Evolutionary conservation across 2,329 filamentous ascomycete species (phyloP).

Genomic region (Hymenoscyphus linearis): DNA sequence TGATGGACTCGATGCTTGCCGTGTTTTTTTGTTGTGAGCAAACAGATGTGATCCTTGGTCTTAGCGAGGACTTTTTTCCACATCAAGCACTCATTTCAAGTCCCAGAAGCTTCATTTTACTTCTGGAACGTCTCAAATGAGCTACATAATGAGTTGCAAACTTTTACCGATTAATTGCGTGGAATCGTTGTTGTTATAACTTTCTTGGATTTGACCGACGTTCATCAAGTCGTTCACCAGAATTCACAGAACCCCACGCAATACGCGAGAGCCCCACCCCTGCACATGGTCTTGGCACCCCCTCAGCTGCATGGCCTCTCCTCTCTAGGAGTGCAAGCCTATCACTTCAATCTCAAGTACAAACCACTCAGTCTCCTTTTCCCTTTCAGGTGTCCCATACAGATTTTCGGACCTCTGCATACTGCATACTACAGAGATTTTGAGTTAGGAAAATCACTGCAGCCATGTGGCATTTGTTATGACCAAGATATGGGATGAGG

Average conservation of each 20-base stretch:
- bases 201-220: not conserved
- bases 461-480: not conserved
- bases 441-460: not conserved
- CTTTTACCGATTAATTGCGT: not conserved
- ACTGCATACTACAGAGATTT: not conserved
- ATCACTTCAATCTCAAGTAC: not conserved
- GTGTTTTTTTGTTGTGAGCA: not conserved
- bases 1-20: not conserved
- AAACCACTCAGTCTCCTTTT: not conserved
- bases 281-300: not conserved
- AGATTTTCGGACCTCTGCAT: not conserved
- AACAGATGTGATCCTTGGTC: not conserved
- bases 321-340: not conserved
- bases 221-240: not conserved
- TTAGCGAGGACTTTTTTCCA: not conserved
- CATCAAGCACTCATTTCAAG: not conserved
- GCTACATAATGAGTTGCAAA: not conserved
- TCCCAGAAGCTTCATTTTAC: not conserved
- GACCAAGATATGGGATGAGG: not conserved
- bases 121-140: not conserved
- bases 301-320: not conserved
- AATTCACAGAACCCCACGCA: not conserved
- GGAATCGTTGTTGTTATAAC: not conserved
- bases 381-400: not conserved
- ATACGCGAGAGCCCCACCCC: not conserved